Conservation (phyloP, 192 early-diverging fungal species). For the Gigaspora rosea region DNA sequence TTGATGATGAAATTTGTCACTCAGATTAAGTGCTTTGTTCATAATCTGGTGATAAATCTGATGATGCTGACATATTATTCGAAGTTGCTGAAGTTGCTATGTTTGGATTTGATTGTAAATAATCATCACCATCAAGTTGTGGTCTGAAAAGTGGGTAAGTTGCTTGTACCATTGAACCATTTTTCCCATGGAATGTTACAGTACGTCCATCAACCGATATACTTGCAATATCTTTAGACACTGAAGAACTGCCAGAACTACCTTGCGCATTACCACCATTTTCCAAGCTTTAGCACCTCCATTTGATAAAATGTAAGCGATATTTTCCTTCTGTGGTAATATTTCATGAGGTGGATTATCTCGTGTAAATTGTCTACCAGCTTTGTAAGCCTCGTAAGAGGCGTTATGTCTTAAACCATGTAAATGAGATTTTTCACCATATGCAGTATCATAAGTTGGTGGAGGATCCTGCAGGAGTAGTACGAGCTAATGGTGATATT, state of each 20-base stretch:
- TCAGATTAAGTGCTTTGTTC: not conserved
- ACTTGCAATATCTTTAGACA: not conserved
- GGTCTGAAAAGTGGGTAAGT: constrained; percentile 10
- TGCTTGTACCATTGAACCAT: constrained; percentile 15
- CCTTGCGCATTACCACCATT: not conserved
- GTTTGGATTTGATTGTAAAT: not conserved
- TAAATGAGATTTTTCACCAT: not conserved
- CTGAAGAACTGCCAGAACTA: too few relatives aligned
- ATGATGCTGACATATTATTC: not conserved
- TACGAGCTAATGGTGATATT: not conserved
- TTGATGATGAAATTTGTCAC: not conserved
- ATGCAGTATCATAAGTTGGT: not conserved
- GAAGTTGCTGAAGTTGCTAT: not conserved
- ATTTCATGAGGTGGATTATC: constrained; percentile 7
- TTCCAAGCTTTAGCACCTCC: constrained; percentile 20
- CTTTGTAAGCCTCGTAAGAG: not conserved
- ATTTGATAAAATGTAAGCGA: not conserved
- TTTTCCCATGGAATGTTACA: constrained; percentile 4
- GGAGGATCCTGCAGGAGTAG: not conserved
- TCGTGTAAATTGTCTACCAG: constrained; percentile 4
- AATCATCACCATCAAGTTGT: not conserved
- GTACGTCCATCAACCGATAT: not conserved
- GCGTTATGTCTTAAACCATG: constrained; percentile 1
- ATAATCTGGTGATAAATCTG: not conserved
- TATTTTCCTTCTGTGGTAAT: constrained; percentile 5